These are phyloP conservation scores for Yamadazyma taylorii DNA, from an alignment of 1,139 yeast species.

Conservation along the genomic window DNA sequence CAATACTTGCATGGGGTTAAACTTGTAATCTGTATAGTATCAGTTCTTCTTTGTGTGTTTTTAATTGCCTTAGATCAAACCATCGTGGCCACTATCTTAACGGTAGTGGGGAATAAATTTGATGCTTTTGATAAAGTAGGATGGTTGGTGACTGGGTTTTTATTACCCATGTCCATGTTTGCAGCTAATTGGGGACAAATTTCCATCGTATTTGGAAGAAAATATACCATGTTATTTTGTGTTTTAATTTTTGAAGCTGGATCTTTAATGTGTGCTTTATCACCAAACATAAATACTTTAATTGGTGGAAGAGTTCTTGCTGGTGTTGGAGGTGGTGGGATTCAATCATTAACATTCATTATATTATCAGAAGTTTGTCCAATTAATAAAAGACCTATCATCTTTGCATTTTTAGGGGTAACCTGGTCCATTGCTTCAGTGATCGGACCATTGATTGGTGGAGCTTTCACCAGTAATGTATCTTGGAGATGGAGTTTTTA, in stretches of 20 bases:
- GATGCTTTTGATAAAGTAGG: conserved; percentile 52
- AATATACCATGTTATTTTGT: conserved; percentile 35
- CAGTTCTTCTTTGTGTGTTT: conserved; percentile 33
- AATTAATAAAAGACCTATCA: conserved; percentile 28
- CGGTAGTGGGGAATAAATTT: conserved; percentile 39
- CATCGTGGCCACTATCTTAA: conserved; percentile 36
- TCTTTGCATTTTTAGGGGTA: conserved; percentile 44
- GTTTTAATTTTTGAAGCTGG: conserved; percentile 39
- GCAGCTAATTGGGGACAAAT: conserved; percentile 41
- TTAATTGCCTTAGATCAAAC: conserved; percentile 44
- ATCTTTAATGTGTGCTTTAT: conserved; percentile 38
- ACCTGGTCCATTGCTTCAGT: conserved; percentile 46
- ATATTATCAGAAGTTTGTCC: conserved; percentile 31
- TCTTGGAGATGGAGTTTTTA: conserved; percentile 81
- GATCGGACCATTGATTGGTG: conserved; percentile 57
- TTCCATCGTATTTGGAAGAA: conserved; percentile 49
- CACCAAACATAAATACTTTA: conserved; percentile 33
- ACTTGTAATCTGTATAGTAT: conserved; percentile 26
- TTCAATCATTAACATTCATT: conserved; percentile 28
- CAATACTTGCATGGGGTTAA: conserved; percentile 34
- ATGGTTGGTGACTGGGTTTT: conserved; percentile 63
- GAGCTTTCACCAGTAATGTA: conserved; percentile 45
- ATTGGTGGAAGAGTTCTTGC: conserved; percentile 41
- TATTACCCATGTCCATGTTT: conserved; percentile 42
- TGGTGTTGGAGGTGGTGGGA: conserved; percentile 37